Evolutionary conservation across 208 protist species (phyloP).

Genomic region (Acanthamoeba rhysodes): DNA sequence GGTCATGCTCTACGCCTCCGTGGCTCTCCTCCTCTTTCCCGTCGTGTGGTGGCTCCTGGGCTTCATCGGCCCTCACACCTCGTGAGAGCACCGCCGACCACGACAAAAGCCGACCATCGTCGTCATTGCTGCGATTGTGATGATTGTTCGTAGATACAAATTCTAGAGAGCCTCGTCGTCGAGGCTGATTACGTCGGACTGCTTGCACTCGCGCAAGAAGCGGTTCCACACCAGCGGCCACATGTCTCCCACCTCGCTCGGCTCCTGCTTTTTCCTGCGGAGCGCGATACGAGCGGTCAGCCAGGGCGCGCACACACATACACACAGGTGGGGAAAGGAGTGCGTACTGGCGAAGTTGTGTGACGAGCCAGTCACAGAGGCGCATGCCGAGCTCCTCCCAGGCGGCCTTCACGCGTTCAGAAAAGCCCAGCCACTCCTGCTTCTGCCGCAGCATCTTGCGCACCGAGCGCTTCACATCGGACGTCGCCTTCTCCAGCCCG

Average conservation of each 20-base stretch:
- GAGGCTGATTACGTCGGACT: neutral
- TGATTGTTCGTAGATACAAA: too few relatives aligned
- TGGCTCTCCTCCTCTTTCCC: neutral
- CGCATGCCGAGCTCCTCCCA: slow-evolving; percentile 1
- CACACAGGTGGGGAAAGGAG: neutral
- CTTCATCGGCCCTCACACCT: neutral
- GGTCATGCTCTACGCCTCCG: neutral
- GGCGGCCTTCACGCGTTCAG: slow-evolving; percentile 5
- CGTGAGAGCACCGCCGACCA: neutral
- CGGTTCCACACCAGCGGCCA: neutral
- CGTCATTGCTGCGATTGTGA: too few relatives aligned
- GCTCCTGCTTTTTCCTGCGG: neutral
- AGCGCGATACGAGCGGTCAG: neutral
- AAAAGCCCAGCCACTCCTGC: slow-evolving; percentile 8
- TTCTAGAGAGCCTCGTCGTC: neutral
- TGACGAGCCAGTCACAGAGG: neutral
- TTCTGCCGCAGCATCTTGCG: slow-evolving; percentile 20
- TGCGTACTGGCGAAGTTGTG: neutral
- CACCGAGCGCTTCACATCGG: neutral
- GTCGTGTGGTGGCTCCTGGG: neutral
- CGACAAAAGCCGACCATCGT: neutral
- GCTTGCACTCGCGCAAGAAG: neutral
- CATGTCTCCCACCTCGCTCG: neutral
- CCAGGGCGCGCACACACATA: too few relatives aligned
- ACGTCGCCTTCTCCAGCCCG: neutral